phyloP scores from a whole-genome alignment of 805 yeast species.

The Lipomyces japonicus region DNA sequence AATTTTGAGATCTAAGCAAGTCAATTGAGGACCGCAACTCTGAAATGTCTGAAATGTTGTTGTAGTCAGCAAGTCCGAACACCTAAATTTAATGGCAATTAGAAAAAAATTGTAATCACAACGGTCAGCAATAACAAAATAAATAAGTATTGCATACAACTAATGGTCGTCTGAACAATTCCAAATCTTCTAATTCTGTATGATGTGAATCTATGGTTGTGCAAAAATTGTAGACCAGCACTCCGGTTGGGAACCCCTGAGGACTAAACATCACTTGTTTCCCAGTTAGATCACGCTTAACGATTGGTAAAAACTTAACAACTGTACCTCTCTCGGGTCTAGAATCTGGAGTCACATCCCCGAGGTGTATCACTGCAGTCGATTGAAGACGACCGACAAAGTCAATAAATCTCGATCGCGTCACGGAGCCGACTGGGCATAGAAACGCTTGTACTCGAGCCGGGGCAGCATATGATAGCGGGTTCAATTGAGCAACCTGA shows the following conservation, averaged over 20 bases:
- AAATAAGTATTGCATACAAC: conserved; percentile 41
- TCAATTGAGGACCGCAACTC: conserved; percentile 36
- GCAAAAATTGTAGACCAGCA: conserved; percentile 56
- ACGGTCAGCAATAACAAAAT: too few relatives aligned
- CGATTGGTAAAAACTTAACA: not conserved
- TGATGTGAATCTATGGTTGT: conserved; percentile 52
- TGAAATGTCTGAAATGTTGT: conserved; percentile 30
- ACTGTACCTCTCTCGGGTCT: conserved; percentile 40
- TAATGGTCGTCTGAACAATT: conserved; percentile 79
- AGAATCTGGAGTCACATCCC: conserved; percentile 67
- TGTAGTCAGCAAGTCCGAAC: conserved; percentile 45
- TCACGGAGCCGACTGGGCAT: conserved; percentile 27
- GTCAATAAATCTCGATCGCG: conserved; percentile 24
- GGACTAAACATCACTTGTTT: conserved; percentile 61
- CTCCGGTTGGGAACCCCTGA: conserved; percentile 76
- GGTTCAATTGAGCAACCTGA: conserved; percentile 15
- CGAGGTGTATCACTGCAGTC: conserved; percentile 61
- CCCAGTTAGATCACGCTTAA: not conserved
- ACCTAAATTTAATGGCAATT: conserved; percentile 28
- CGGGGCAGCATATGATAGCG: conserved; percentile 26
- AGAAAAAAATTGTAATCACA: conserved; percentile 31
- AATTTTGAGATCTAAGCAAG: conserved; percentile 46
- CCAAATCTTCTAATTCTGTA: conserved; percentile 75
- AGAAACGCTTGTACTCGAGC: conserved; percentile 28
- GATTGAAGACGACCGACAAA: conserved; percentile 46